phyloP scores from a whole-genome alignment of 306 rosid species.

The Fagus sylvatica region DNA sequence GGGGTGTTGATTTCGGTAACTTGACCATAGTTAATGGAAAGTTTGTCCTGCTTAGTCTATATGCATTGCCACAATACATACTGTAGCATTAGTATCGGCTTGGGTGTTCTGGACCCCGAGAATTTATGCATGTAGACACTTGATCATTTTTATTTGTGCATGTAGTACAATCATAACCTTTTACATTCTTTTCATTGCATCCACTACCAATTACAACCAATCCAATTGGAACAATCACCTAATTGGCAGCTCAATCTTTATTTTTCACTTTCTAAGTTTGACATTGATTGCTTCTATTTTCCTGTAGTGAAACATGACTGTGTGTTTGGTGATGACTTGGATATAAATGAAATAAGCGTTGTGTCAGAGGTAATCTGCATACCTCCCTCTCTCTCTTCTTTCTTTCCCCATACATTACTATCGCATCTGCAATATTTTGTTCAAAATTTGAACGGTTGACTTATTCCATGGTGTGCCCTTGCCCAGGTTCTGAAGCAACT shows the following conservation, averaged over 20 bases:
- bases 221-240: conserved; percentile 13
- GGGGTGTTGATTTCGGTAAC: conserved; percentile 97
- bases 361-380: conserved; percentile 67
- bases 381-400: not conserved
- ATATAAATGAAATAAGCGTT: conserved; percentile 63
- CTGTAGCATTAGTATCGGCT: conserved; percentile 13
- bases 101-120: conserved; percentile 6
- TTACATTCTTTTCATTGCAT: not conserved
- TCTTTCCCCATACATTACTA: not conserved
- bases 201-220: not conserved
- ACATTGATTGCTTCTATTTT: conserved; percentile 25
- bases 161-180: not conserved
- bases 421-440: conserved; percentile 6
- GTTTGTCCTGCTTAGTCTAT: conserved; percentile 14
- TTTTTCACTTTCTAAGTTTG: conserved; percentile 16
- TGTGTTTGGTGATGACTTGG: conserved; percentile 93
- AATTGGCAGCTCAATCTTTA: not conserved
- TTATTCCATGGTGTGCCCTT: conserved; percentile 15
- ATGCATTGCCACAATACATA: conserved; percentile 7
- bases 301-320: conserved; percentile 92
- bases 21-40: conserved; percentile 19
- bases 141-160: not conserved
- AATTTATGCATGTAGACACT: conserved; percentile 9
- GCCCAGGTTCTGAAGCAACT: conserved; percentile 68
- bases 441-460: conserved; percentile 4